A percentile compares a stretch with the other conserved stretches of the same genome.
Conservation (phyloP, 306 rosid species). For the Cucumis melo region DNA sequence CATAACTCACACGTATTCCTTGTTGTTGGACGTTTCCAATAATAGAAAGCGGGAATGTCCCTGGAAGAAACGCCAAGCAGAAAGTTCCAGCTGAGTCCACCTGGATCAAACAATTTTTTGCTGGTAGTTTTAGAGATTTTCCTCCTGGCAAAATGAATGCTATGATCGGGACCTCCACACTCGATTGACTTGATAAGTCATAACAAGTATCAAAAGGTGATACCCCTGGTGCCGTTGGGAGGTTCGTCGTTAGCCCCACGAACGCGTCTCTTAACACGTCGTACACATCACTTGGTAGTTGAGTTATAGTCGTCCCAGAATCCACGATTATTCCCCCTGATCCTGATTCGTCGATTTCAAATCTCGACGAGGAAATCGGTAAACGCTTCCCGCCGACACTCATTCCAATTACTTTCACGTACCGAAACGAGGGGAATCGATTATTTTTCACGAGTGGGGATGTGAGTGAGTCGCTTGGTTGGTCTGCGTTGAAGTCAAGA, state of each 20-base stretch:
- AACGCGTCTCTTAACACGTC: constrained; percentile 54
- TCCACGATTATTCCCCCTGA: constrained; percentile 67
- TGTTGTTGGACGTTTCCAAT: constrained; percentile 4
- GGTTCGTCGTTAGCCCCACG: constrained; percentile 16
- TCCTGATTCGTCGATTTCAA: constrained; percentile 29
- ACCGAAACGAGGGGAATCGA: constrained; percentile 30
- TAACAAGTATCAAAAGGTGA: constrained; percentile 75
- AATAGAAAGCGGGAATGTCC: not conserved
- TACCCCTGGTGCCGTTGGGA: constrained; percentile 12
- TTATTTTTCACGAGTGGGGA: constrained; percentile 23
- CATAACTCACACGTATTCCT: not conserved
- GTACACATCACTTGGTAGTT: constrained; percentile 42
- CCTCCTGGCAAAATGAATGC: not conserved
- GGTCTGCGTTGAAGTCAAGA: constrained; percentile 62
- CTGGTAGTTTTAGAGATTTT: not conserved
- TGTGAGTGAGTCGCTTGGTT: constrained; percentile 38
- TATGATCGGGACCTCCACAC: constrained; percentile 35
- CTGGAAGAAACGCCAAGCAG: not conserved
- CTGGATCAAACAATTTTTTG: not conserved
- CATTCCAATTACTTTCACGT: constrained; percentile 36
- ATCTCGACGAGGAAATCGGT: constrained; percentile 24
- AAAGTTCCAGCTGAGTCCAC: not conserved
- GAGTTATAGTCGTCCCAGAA: constrained; percentile 66
- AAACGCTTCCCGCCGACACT: constrained; percentile 51
- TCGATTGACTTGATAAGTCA: constrained; percentile 23